Conservation (phyloP, 805 yeast genomes). For the Pichia nakasei region DNA sequence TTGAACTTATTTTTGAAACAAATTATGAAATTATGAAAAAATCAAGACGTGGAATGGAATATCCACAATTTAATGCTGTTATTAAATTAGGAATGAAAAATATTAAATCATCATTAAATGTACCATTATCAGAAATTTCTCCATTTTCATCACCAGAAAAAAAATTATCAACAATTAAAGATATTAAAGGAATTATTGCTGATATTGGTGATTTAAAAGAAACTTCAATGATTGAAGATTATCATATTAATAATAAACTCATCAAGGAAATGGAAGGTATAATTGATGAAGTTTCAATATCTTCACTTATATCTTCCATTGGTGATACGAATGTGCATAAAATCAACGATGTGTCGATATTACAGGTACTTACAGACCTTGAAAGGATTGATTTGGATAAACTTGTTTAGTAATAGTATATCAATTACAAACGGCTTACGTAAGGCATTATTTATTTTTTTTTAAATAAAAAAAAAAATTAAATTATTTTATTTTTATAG, state of each 20-base stretch:
- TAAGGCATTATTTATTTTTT: neutral
- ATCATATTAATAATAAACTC: neutral
- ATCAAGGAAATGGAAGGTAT: neutral
- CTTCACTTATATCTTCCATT: neutral
- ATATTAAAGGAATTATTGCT: neutral
- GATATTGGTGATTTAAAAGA: neutral
- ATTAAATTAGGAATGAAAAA: conserved; percentile 11
- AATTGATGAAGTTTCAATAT: neutral
- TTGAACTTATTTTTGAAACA: conserved; percentile 19
- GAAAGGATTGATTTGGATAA: neutral
- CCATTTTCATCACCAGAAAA: neutral
- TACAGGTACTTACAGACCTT: neutral
- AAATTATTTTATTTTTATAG: too few species aligned
- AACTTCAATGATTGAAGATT: neutral
- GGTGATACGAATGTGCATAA: neutral
- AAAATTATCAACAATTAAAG: neutral
- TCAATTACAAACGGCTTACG: neutral
- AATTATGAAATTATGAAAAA: conserved; percentile 10
- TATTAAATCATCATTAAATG: neutral
- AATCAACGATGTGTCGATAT: neutral
- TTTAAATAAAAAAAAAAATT: too few species aligned
- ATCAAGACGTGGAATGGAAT: conserved; percentile 21
- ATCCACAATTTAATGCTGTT: conserved; percentile 19
- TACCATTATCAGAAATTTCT: neutral
- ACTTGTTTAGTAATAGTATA: neutral